Evolutionary conservation across 805 yeast species (phyloP), one percentile per base, ranked within the genome.

Genomic region (Torulaspora maleeae): DNA sequence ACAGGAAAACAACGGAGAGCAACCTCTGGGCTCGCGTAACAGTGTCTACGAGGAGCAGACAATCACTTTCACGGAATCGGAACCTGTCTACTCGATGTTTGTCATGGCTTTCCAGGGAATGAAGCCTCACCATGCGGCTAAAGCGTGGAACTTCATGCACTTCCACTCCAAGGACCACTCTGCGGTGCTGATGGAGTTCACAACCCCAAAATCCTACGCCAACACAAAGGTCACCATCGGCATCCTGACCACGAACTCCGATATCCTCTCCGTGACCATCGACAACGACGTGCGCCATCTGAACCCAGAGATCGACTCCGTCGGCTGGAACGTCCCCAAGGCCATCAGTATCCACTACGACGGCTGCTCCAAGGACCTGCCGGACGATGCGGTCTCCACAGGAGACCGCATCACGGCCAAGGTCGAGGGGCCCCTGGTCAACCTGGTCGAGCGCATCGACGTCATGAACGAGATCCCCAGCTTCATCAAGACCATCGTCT

Each of bases 41-140:
- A 38, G 34, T 3, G 43, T 45, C n/a, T 51, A 52, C 41, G 54
- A 56, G 22, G 60, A 61, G 12, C 45, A 49, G 15, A 51, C 45
- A 5, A 50, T 63, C n/a, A 48, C 46, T 1, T 63, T 64, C 36
- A 40, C 54, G 5, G 53, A 59, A 20, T 53, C 56, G 6, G 50
- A 54, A 8, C 61, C 64, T 19, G 70, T 69, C 22, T 55, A 49
- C 13, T 75, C 88, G 40, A 85, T 93, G 95, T 90, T 81, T 62
- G 96, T 91, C 43, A 83, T 86, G 91, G 99, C 99, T 5, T 71
- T 88, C 55, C 99, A 93, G 72, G 98, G 98, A 50, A 90, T 93
- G 98, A 93, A 93, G 68, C 99, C 99, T 7, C 97, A 93, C 68
- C 99, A 93, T 69, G 96, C 97, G 28, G 99, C 99, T 45, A 87